Evolutionary conservation across 2,329 filamentous ascomycete genomes (phyloP).

Genomic region (Epichloe bromicola): DNA sequence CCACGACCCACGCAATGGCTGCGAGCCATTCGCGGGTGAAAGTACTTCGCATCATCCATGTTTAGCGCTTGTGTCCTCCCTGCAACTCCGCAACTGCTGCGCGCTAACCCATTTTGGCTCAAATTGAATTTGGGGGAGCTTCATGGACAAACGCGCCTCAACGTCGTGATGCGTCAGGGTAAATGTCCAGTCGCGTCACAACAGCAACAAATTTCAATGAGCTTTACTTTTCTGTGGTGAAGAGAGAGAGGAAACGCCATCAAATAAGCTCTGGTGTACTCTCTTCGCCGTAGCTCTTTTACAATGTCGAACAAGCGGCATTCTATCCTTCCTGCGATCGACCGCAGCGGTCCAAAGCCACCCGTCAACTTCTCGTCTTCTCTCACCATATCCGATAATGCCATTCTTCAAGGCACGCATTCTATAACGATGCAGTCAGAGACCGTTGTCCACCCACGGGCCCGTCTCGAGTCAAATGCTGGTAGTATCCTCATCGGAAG

Average conservation of each 20-base stretch:
- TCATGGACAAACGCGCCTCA: not conserved
- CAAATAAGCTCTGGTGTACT: too few relatives aligned
- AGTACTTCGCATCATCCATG: not conserved
- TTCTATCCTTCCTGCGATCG: slow-evolving; percentile 41
- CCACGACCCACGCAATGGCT: slow-evolving; percentile 9
- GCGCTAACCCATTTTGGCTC: not conserved
- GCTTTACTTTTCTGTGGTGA: too few relatives aligned
- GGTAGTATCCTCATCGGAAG: slow-evolving; percentile 72
- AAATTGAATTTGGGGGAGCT: not conserved
- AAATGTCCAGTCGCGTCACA: too few relatives aligned
- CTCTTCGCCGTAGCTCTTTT: not conserved
- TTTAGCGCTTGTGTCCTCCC: not conserved
- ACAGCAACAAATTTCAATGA: too few relatives aligned
- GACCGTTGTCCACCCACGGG: slow-evolving; percentile 75
- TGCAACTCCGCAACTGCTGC: not conserved
- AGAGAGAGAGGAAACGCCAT: too few relatives aligned
- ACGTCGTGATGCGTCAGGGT: not conserved
- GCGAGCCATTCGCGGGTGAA: fast-evolving
- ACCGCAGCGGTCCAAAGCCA: slow-evolving; percentile 42
- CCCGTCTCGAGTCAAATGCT: slow-evolving; percentile 62
- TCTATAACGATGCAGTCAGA: slow-evolving; percentile 67
- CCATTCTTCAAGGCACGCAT: slow-evolving; percentile 55
- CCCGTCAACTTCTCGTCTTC: slow-evolving; percentile 49
- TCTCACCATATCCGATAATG: slow-evolving; percentile 49
- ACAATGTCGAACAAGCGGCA: slow-evolving; percentile 37